Percentiles rank a stretch among this genome's conserved stretches.
These are phyloP conservation scores for Emmonsiellopsis sp. DNA, from an alignment of 2,329 filamentous ascomycete genomes.

Conservation along the genomic window DNA sequence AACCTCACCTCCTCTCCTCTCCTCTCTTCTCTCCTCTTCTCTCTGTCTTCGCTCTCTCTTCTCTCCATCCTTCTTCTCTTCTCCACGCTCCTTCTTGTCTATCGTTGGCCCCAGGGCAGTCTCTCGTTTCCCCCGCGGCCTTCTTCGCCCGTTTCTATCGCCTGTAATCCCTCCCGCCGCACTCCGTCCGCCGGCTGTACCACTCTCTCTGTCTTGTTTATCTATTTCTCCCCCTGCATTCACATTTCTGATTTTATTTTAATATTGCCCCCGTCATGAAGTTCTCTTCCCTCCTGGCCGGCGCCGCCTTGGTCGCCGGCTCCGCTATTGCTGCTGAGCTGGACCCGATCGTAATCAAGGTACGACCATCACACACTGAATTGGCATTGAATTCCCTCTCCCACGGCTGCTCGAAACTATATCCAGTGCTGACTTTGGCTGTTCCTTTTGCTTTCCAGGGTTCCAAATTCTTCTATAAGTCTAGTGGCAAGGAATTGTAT, in stretches of 20 bases:
- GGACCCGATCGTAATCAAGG: conserved; percentile 55
- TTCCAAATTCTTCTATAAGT: conserved; percentile 82
- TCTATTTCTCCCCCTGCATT: conserved; percentile 8
- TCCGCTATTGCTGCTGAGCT: conserved; percentile 42
- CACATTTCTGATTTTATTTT: neutral
- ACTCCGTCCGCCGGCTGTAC: neutral
- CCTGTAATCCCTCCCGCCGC: neutral
- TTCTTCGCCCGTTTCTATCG: no score
- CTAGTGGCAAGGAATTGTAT: conserved; percentile 64
- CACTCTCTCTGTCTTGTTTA: conserved; percentile 2
- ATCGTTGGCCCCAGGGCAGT: neutral
- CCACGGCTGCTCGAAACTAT: neutral
- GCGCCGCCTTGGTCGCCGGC: conserved; percentile 43
- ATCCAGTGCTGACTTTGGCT: conserved; percentile 8
- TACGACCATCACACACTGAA: conserved; percentile 21
- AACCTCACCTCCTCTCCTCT: neutral
- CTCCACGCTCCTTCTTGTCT: conserved; percentile 5
- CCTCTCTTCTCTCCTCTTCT: neutral
- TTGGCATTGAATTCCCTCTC: neutral
- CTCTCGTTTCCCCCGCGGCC: no score
- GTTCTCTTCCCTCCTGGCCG: conserved; percentile 39
- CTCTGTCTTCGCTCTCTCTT: neutral
- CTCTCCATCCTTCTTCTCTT: conserved; percentile 4
- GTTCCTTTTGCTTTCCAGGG: conserved; percentile 39
- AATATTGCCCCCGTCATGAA: conserved; percentile 41